phyloP scores from a whole-genome alignment of 1,139 yeast species.

The Yamadazyma triangularis region DNA sequence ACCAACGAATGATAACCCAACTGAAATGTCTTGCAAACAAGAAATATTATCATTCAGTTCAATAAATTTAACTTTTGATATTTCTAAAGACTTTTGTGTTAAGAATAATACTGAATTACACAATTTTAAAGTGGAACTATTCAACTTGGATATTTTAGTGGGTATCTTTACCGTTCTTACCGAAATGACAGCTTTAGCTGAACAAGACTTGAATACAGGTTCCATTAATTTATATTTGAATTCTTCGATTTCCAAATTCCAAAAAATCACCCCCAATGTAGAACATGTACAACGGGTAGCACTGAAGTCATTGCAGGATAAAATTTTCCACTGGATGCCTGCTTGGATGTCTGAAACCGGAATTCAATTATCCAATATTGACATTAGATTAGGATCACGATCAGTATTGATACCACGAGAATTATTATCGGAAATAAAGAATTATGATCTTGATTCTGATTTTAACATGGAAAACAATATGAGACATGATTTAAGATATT shows the following conservation, averaged over 20 bases:
- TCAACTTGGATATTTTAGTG: constrained; percentile 25
- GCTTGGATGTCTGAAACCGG: constrained; percentile 39
- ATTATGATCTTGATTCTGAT: constrained; percentile 18
- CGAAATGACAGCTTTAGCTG: constrained; percentile 23
- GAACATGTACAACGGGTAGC: not conserved
- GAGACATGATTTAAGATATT: constrained; percentile 32
- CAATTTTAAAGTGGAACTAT: constrained; percentile 21
- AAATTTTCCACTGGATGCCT: constrained; percentile 41
- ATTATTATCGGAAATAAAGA: constrained; percentile 21
- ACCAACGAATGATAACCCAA: constrained; percentile 1
- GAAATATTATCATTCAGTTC: constrained; percentile 21
- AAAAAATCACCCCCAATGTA: constrained; percentile 5
- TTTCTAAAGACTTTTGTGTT: constrained; percentile 28
- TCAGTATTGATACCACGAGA: constrained; percentile 53
- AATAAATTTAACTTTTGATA: constrained; percentile 19
- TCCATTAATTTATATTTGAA: constrained; percentile 25
- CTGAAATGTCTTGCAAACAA: constrained; percentile 6
- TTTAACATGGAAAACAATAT: constrained; percentile 18
- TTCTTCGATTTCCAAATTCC: constrained; percentile 17
- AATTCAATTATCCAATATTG: constrained; percentile 25
- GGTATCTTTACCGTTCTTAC: constrained; percentile 30
- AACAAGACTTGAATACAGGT: constrained; percentile 26
- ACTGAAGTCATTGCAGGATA: constrained; percentile 10
- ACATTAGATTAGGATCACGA: constrained; percentile 50
- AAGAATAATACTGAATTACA: constrained; percentile 19